Evolutionary conservation across 1,284 basidiomycete species (phyloP).

Genomic region (Trametes versicolor): DNA sequence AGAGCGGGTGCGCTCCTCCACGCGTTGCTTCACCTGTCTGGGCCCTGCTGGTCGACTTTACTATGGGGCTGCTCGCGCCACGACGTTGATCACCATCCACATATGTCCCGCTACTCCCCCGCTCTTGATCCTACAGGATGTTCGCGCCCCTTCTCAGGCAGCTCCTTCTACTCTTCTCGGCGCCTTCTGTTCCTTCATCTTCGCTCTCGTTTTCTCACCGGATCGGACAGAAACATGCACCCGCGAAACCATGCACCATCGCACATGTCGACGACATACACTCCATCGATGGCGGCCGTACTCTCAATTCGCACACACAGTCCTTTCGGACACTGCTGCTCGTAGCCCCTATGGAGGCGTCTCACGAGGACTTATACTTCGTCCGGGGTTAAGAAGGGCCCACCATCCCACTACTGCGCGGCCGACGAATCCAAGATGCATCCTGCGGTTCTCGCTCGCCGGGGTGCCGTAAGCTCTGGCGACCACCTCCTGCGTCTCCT

Average conservation of each 20-base stretch:
- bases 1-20: constrained; percentile 30
- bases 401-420: constrained; percentile 1
- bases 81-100: constrained; percentile 25
- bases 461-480: background rate
- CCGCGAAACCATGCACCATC: constrained; percentile 14
- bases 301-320: constrained; percentile 7
- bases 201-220: constrained; percentile 23
- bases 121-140: constrained; percentile 12
- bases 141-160: constrained; percentile 19
- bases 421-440: background rate
- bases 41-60: constrained; percentile 15
- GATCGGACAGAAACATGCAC: constrained; percentile 22
- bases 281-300: constrained; percentile 27
- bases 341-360: background rate
- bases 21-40: constrained; percentile 18
- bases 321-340: constrained; percentile 1
- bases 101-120: constrained; percentile 27
- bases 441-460: background rate
- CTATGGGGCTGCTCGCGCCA: constrained; percentile 7
- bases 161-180: constrained; percentile 24
- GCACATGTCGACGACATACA: constrained; percentile 16
- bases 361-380: constrained; percentile 5
- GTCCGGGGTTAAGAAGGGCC: background rate
- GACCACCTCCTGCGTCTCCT: background rate
- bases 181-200: constrained; percentile 27